Conservation (phyloP, 768 basidiomycete species). For the Boletus rubescentipes region DNA sequence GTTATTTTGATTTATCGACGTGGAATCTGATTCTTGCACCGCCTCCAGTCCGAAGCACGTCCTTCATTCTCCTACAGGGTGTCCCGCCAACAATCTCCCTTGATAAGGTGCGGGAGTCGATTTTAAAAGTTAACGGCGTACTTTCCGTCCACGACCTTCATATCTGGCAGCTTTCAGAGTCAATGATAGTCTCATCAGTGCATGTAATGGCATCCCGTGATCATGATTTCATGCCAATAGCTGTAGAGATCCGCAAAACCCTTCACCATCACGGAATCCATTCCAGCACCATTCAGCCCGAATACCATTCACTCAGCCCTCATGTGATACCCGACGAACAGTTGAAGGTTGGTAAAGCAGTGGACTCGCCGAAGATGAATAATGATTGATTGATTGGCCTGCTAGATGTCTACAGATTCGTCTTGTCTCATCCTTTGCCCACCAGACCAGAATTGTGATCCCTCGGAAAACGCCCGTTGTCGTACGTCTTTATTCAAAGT, state of each 20-base stretch:
- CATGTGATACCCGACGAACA: constrained; percentile 43
- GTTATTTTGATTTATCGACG: not conserved
- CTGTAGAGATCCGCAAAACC: constrained; percentile 75
- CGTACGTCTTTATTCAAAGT: constrained; percentile 48
- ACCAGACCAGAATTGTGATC: constrained; percentile 63
- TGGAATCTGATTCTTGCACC: constrained; percentile 12
- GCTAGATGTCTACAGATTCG: constrained; percentile 49
- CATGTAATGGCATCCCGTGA: constrained; percentile 84
- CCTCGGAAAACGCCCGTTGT: constrained; percentile 72
- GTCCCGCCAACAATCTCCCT: constrained; percentile 88
- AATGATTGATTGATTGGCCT: constrained; percentile 4
- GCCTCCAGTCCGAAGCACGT: constrained; percentile 74
- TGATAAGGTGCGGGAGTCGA: constrained; percentile 82
- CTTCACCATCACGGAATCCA: constrained; percentile 94
- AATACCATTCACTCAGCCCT: constrained; percentile 52
- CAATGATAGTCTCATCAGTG: constrained; percentile 92
- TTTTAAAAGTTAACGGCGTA: constrained; percentile 80
- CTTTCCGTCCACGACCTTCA: constrained; percentile 88
- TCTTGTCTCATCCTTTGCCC: constrained; percentile 76
- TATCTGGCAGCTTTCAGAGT: constrained; percentile 96
- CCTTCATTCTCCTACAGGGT: constrained; percentile 92
- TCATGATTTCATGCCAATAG: constrained; percentile 90
- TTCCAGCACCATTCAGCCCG: constrained; percentile 92
- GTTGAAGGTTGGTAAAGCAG: constrained; percentile 42
- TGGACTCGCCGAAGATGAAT: not conserved